A percentile compares a stretch with the other conserved stretches of the same genome.
Evolutionary conservation across 1,139 yeast genomes (phyloP).

Genomic region (Suhomyces coccinellae): DNA sequence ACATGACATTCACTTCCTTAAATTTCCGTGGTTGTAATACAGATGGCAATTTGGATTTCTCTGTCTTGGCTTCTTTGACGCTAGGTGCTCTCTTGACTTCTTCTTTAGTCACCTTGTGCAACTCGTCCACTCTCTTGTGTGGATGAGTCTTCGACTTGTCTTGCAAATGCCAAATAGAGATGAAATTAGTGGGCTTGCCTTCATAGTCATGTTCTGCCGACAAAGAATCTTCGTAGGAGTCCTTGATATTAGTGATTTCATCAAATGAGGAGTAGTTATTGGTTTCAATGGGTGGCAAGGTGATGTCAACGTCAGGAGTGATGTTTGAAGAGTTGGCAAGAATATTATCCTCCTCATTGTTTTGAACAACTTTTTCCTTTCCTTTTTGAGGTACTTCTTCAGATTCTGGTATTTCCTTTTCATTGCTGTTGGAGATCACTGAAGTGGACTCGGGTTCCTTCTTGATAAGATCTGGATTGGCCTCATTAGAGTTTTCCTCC

Average conservation of each 20-base stretch:
- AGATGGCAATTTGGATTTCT: slow-evolving; percentile 21
- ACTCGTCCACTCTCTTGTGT: slow-evolving; percentile 12
- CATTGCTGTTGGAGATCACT: background rate
- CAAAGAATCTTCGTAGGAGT: slow-evolving; percentile 40
- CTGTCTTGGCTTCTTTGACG: slow-evolving; percentile 3
- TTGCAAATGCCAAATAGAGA: slow-evolving; percentile 49
- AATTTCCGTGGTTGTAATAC: slow-evolving; percentile 34
- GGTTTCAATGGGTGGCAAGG: slow-evolving; percentile 41
- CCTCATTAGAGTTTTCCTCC: background rate
- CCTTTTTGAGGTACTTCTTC: slow-evolving; percentile 2
- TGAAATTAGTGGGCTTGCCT: slow-evolving; percentile 29
- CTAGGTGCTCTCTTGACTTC: background rate
- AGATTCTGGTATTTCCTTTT: background rate
- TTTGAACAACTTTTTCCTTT: background rate
- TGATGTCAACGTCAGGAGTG: slow-evolving; percentile 39
- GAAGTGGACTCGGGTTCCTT: background rate
- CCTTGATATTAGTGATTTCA: slow-evolving; percentile 28
- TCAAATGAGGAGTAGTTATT: slow-evolving; percentile 38
- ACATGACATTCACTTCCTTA: slow-evolving; percentile 46
- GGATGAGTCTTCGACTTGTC: slow-evolving; percentile 23
- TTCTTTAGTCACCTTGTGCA: slow-evolving; percentile 8
- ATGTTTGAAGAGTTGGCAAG: slow-evolving; percentile 48
- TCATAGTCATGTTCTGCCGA: slow-evolving; percentile 47
- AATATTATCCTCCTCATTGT: slow-evolving; percentile 13
- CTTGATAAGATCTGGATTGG: background rate